A percentile compares a stretch with the other conserved stretches of the same genome.
Conservation (phyloP, 2,329 filamentous ascomycete genomes). For the Macrophomina phaseolina region DNA sequence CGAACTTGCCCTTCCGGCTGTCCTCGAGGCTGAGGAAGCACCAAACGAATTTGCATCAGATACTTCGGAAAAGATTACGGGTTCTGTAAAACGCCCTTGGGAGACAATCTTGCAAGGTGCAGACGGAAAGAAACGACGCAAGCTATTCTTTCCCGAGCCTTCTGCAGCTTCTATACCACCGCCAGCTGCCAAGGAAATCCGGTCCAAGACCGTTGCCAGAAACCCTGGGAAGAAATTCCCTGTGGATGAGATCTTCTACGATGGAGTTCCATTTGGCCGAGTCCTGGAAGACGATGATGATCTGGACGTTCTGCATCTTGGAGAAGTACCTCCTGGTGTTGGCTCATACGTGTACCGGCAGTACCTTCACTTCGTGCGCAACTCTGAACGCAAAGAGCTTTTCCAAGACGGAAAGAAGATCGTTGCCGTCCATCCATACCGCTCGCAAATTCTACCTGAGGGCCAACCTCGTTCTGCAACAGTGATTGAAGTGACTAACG, state of each 20-base stretch:
- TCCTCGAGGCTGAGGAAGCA: neutral
- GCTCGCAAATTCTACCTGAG: constrained; percentile 27
- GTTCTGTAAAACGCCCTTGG: constrained; percentile 24
- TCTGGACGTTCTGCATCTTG: constrained; percentile 23
- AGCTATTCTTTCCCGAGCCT: constrained; percentile 35
- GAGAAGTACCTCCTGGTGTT: constrained; percentile 29
- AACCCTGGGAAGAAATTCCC: constrained; percentile 27
- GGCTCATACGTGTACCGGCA: constrained; percentile 37
- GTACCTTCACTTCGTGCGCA: constrained; percentile 35
- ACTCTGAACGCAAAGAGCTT: constrained; percentile 30
- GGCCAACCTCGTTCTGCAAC: constrained; percentile 37
- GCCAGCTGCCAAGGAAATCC: neutral
- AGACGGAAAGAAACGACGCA: constrained; percentile 42
- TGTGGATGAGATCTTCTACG: constrained; percentile 44
- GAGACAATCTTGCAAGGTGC: constrained; percentile 37
- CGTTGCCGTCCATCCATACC: constrained; percentile 40
- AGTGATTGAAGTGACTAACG: constrained; percentile 34
- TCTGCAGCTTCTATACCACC: constrained; percentile 24
- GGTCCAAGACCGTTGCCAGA: neutral
- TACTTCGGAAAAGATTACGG: neutral
- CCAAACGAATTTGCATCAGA: neutral
- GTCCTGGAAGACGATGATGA: constrained; percentile 28
- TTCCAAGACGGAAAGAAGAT: constrained; percentile 33
- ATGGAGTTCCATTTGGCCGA: constrained; percentile 9
- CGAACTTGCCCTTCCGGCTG: neutral